Evolutionary conservation across 2,329 filamentous ascomycete genomes (phyloP).

Genomic region (Verticillium dahliae): DNA sequence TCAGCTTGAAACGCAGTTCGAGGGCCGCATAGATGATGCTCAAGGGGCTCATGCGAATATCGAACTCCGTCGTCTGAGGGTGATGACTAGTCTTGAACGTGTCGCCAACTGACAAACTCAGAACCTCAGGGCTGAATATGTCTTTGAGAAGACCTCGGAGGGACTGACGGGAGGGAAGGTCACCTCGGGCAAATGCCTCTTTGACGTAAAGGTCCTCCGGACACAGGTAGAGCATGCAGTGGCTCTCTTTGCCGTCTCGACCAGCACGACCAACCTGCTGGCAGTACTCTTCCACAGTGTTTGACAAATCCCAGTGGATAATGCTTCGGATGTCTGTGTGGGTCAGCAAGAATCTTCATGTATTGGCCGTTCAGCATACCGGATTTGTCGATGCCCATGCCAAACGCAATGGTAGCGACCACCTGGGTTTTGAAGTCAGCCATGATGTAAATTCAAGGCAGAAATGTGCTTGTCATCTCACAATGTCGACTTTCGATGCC

Average conservation of each 20-base stretch:
- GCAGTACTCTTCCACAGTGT: constrained; percentile 49
- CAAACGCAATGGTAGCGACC: constrained; percentile 51
- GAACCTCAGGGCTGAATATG: constrained; percentile 35
- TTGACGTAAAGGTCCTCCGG: constrained; percentile 50
- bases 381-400: constrained; percentile 53
- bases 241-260: constrained; percentile 43
- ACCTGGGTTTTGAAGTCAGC: constrained; percentile 16
- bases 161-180: constrained; percentile 47
- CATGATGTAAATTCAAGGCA: too few species aligned
- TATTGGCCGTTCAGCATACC: constrained; percentile 7
- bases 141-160: constrained; percentile 41
- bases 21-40: constrained; percentile 52
- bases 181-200: constrained; percentile 54
- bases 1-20: constrained; percentile 49
- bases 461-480: constrained; percentile 4
- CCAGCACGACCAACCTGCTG: constrained; percentile 52
- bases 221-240: constrained; percentile 53
- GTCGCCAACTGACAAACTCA: constrained; percentile 26
- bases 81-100: constrained; percentile 39
- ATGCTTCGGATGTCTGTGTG: constrained; percentile 44
- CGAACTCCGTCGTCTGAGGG: constrained; percentile 39
- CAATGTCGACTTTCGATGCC: constrained; percentile 30
- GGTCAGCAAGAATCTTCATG: not conserved
- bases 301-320: constrained; percentile 44
- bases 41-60: constrained; percentile 45